Percentiles rank a stretch among this genome's conserved stretches.
These are phyloP conservation scores for Eurotiales sp. DNA, from an alignment of 2,329 filamentous ascomycete species.

Conservation along the genomic window DNA sequence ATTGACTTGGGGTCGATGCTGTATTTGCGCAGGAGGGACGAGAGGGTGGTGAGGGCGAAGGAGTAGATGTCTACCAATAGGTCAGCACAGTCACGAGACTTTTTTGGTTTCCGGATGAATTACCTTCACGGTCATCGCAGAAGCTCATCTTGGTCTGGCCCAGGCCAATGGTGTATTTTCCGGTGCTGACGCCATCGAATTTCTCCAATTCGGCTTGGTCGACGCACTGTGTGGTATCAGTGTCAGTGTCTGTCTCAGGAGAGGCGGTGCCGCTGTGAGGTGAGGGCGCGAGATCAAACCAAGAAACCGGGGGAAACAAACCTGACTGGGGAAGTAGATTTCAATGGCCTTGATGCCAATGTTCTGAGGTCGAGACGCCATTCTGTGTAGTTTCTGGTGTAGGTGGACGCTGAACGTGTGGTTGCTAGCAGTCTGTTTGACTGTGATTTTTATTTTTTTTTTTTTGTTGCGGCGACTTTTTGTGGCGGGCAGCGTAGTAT, in stretches of 20 bases:
- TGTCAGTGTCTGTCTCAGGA: background rate
- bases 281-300: too few relatives aligned
- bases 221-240: constrained; percentile 60
- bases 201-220: constrained; percentile 79
- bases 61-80: constrained; percentile 73
- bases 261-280: too few relatives aligned
- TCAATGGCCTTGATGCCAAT: constrained; percentile 93
- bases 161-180: constrained; percentile 88
- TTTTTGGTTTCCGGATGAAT: constrained; percentile 21
- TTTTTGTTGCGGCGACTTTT: background rate
- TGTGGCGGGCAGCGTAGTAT: too few relatives aligned
- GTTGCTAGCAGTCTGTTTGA: too few relatives aligned
- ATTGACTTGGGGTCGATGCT: constrained; percentile 73
- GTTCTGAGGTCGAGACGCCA: constrained; percentile 77
- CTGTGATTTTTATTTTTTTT: too few relatives aligned
- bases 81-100: constrained; percentile 4
- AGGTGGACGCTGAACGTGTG: too few relatives aligned
- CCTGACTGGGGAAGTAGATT: constrained; percentile 83
- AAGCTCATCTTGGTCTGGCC: constrained; percentile 92
- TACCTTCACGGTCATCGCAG: constrained; percentile 84
- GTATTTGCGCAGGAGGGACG: constrained; percentile 78
- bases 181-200: constrained; percentile 75
- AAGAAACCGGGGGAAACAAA: constrained; percentile 33
- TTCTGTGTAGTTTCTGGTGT: too few relatives aligned
- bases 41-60: constrained; percentile 71